phyloP scores from a whole-genome alignment of 1,139 yeast species.

The Zygotorulaspora mrakii region DNA sequence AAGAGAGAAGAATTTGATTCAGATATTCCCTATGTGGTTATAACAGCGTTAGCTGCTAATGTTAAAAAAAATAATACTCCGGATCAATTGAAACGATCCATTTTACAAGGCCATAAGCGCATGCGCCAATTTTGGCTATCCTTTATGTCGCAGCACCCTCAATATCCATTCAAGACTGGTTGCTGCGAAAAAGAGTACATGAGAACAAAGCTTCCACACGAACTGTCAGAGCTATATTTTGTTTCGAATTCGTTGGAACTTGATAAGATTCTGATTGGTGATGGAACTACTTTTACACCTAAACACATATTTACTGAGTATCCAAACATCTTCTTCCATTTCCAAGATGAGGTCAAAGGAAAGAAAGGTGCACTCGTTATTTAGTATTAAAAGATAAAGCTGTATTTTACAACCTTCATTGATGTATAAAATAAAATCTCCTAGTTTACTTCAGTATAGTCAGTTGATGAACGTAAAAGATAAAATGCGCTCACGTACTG shows the following conservation, averaged over 20 bases:
- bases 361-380: background rate
- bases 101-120: background rate
- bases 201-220: background rate
- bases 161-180: background rate
- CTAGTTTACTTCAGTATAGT: no score
- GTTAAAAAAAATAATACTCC: background rate
- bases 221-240: background rate
- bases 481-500: no score
- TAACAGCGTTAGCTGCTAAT: background rate
- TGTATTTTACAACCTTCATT: no score
- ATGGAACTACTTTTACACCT: background rate
- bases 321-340: background rate
- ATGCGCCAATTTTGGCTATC: background rate
- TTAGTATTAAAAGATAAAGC: background rate
- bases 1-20: background rate
- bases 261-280: background rate
- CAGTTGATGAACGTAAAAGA: no score
- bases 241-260: background rate
- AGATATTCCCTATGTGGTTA: background rate
- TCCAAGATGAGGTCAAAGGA: background rate
- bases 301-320: background rate
- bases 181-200: background rate
- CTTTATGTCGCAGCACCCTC: background rate
- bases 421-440: no score
- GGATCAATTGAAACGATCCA: background rate